Evolutionary conservation across 345 rosid species (phyloP).

Genomic region (Salix dunnii): DNA sequence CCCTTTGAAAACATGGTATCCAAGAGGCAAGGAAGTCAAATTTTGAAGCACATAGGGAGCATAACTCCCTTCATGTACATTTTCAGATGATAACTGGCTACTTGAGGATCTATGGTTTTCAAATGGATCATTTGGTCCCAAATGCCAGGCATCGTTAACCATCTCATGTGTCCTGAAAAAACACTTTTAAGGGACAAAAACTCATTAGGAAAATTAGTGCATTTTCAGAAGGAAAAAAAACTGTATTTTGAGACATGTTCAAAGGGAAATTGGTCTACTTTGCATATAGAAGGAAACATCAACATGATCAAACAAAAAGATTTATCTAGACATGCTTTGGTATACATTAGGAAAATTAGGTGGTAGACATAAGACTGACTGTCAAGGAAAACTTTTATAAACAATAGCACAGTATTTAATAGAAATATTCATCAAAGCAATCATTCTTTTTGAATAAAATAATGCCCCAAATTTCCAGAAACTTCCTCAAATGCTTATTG

Average conservation of each 20-base stretch:
- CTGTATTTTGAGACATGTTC: too few species aligned
- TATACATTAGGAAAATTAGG: too few species aligned
- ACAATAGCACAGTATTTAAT: too few species aligned
- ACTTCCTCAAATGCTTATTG: background rate
- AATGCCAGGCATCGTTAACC: conserved; percentile 59
- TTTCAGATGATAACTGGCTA: conserved; percentile 33
- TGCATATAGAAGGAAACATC: too few species aligned
- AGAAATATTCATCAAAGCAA: too few species aligned
- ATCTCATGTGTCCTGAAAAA: conserved; percentile 70
- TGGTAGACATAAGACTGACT: too few species aligned
- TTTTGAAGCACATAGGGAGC: conserved; percentile 91
- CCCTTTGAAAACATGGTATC: conserved; percentile 61
- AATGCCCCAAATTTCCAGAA: background rate
- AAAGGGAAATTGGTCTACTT: too few species aligned
- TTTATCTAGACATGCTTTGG: too few species aligned
- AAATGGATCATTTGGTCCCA: conserved; percentile 35
- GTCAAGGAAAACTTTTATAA: too few species aligned
- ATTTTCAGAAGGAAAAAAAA: too few species aligned
- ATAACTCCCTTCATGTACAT: conserved; percentile 51
- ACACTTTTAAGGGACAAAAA: conserved; percentile 39
- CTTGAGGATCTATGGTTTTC: conserved; percentile 36
- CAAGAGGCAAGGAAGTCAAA: conserved; percentile 75
- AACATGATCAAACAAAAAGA: too few species aligned
- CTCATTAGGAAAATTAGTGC: too few species aligned
- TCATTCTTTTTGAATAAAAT: background rate